A percentile compares a stretch with the other conserved stretches of the same genome.
These are phyloP conservation scores for Fagopyrum tataricum DNA, from an alignment of 148 eudicot genomes.

Conservation along the genomic window DNA sequence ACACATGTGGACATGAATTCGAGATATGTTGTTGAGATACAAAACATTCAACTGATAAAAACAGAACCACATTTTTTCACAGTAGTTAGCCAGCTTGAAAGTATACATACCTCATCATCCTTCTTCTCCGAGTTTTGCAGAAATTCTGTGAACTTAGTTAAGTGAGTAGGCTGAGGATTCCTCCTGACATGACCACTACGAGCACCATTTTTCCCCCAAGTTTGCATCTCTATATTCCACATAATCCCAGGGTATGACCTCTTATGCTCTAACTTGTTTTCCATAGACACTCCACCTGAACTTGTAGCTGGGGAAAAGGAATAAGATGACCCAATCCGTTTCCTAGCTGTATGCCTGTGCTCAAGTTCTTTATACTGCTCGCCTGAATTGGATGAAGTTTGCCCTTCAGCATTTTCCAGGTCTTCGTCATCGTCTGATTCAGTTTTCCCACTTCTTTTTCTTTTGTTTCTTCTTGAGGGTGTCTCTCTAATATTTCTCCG, in stretches of 20 bases:
- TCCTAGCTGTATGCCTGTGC: conserved; percentile 27
- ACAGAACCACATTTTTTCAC: neutral
- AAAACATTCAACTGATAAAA: neutral
- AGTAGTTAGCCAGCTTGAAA: neutral
- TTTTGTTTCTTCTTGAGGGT: conserved; percentile 8
- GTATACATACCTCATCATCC: conserved; percentile 41
- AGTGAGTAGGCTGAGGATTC: conserved; percentile 31
- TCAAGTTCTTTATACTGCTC: conserved; percentile 45
- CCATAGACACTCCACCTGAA: conserved; percentile 35
- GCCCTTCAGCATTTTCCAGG: conserved; percentile 30
- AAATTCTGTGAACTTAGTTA: conserved; percentile 41
- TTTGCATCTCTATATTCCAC: conserved; percentile 45
- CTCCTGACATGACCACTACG: conserved; percentile 40
- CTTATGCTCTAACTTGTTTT: conserved; percentile 34
- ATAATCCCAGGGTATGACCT: conserved; percentile 36
- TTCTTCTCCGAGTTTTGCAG: conserved; percentile 32
- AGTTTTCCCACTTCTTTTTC: conserved; percentile 37
- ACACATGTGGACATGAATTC: neutral
- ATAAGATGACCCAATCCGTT: conserved; percentile 35
- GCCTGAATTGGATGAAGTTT: conserved; percentile 51
- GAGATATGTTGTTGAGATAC: neutral
- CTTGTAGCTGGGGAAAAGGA: conserved; percentile 34
- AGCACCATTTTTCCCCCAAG: conserved; percentile 69
- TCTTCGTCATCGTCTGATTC: conserved; percentile 66
- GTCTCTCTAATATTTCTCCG: conserved; percentile 5